phyloP scores from a whole-genome alignment of 805 yeast genomes.

The Starmerella tilneyi region DNA sequence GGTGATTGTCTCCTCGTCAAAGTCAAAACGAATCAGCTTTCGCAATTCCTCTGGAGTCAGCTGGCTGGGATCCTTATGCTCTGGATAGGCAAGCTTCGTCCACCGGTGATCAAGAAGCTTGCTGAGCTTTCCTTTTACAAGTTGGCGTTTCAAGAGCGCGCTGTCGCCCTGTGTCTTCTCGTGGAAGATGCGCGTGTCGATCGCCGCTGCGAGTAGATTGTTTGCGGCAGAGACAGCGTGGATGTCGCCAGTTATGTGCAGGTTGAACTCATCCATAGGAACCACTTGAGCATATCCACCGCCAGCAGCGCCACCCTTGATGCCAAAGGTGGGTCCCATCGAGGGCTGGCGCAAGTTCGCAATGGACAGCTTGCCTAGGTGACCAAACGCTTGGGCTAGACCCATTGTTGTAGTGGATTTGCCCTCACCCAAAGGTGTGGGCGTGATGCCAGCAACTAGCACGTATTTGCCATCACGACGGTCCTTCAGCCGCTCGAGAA shows the following conservation, averaged over 20 bases:
- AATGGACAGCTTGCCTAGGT: conserved; percentile 65
- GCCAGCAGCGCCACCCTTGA: conserved; percentile 99
- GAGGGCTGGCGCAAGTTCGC: conserved; percentile 97
- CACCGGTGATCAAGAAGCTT: conserved; percentile 47
- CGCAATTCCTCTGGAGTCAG: conserved; percentile 65
- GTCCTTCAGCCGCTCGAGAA: conserved; percentile 55
- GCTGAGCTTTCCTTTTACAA: conserved; percentile 70
- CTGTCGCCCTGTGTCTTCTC: conserved; percentile 75
- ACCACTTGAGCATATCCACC: conserved; percentile 97
- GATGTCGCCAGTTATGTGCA: conserved; percentile 95
- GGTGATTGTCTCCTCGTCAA: conserved; percentile 81
- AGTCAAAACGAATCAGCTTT: conserved; percentile 70
- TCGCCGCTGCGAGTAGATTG: conserved; percentile 88
- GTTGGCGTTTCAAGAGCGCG: conserved; percentile 63
- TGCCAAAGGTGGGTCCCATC: conserved; percentile 98
- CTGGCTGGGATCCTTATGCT: conserved; percentile 60
- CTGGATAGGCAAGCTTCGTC: conserved; percentile 62
- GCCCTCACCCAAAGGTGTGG: conserved; percentile 97
- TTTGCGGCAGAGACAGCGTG: conserved; percentile 94
- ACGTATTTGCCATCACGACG: conserved; percentile 73
- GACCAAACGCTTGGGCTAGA: conserved; percentile 87
- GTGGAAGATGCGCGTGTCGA: conserved; percentile 95
- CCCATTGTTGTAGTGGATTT: conserved; percentile 95
- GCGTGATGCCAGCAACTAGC: conserved; percentile 93
- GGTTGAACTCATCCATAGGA: conserved; percentile 98